These are phyloP conservation scores for Entomortierella lignicola DNA, from an alignment of 192 early-diverging fungal species.

Conservation along the genomic window DNA sequence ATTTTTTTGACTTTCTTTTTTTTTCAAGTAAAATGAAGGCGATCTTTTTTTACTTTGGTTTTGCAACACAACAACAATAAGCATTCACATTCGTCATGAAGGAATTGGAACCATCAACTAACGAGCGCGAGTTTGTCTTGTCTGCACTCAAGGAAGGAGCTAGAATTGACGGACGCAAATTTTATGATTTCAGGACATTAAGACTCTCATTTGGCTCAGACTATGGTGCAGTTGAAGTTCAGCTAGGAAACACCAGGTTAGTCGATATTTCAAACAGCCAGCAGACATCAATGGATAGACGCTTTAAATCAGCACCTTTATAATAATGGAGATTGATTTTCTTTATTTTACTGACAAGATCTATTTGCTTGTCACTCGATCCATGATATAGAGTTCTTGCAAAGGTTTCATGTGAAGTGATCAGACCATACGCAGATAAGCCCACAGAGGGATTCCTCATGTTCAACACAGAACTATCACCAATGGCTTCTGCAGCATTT, in stretches of 20 bases:
- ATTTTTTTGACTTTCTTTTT: background rate
- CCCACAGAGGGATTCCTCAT: slow-evolving; percentile 89
- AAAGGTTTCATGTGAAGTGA: slow-evolving; percentile 76
- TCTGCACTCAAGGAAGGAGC: slow-evolving; percentile 74
- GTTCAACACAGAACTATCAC: slow-evolving; percentile 90
- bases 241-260: slow-evolving; percentile 84
- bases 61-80: background rate
- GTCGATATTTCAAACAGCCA: too few species aligned
- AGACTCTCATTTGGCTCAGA: slow-evolving; percentile 76
- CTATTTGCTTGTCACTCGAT: too few species aligned
- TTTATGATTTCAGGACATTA: slow-evolving; percentile 78
- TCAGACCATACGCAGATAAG: slow-evolving; percentile 75
- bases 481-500: slow-evolving; percentile 83
- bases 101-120: slow-evolving; percentile 71
- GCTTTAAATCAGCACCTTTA: too few species aligned
- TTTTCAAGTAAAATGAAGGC: background rate
- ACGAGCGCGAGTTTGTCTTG: slow-evolving; percentile 82
- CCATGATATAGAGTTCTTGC: slow-evolving; percentile 66
- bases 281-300: background rate
- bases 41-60: background rate
- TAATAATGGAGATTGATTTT: too few species aligned
- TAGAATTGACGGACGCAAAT: slow-evolving; percentile 83
- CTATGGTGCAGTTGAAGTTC: slow-evolving; percentile 80
- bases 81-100: slow-evolving; percentile 28
- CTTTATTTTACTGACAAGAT: background rate